phyloP scores from a whole-genome alignment of 2,329 filamentous ascomycete species.

The Aspergillus sp. region DNA sequence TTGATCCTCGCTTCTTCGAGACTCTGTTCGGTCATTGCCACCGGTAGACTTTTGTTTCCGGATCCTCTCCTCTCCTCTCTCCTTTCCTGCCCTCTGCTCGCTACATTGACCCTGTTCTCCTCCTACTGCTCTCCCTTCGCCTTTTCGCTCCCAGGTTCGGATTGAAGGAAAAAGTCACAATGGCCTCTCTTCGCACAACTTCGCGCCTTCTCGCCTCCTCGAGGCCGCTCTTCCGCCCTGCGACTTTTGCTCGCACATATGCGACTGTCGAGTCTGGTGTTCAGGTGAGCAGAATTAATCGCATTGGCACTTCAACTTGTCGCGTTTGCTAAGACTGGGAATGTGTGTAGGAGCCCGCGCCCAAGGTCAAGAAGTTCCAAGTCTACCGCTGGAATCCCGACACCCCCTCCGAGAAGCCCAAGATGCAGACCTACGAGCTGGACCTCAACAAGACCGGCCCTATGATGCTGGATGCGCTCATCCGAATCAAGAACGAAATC shows the following conservation, averaged over 20 bases:
- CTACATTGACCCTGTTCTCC: constrained; percentile 9
- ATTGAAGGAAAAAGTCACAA: constrained; percentile 33
- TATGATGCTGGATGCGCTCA: constrained; percentile 96
- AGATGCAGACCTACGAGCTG: constrained; percentile 92
- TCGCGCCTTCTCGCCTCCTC: constrained; percentile 50
- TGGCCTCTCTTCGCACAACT: constrained; percentile 55
- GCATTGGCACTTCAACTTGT: neutral
- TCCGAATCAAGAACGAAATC: constrained; percentile 98
- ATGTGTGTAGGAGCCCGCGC: constrained; percentile 58
- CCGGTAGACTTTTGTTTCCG: constrained; percentile 24
- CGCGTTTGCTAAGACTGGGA: constrained; percentile 4
- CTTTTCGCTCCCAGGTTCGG: constrained; percentile 14
- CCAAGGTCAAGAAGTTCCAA: constrained; percentile 89
- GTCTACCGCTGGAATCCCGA: constrained; percentile 99
- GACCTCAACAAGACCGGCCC: constrained; percentile 99
- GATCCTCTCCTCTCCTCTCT: constrained; percentile 20
- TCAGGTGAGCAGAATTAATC: constrained; percentile 30
- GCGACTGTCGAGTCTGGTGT: constrained; percentile 50
- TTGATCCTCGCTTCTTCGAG: constrained; percentile 26
- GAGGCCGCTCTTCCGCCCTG: constrained; percentile 48
- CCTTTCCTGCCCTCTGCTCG: constrained; percentile 2
- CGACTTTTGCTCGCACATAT: constrained; percentile 49
- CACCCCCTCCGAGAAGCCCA: constrained; percentile 86
- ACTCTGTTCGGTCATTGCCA: constrained; percentile 28
- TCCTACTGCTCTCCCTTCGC: neutral